phyloP scores from a whole-genome alignment of 2,329 filamentous ascomycete species.

The Fusarium metavorans region DNA sequence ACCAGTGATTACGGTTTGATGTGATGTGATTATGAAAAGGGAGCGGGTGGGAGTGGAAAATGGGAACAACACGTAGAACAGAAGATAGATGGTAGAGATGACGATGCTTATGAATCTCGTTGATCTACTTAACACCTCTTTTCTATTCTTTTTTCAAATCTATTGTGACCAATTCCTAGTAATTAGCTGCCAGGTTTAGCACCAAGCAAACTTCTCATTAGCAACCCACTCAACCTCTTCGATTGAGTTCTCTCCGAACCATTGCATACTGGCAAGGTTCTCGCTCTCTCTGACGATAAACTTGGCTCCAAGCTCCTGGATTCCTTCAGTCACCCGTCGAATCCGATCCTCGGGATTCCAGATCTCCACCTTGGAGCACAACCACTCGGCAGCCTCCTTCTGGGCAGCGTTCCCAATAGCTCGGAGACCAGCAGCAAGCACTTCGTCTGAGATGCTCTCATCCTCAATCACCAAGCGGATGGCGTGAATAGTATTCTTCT shows the following conservation, averaged over 20 bases:
- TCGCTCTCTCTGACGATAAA: constrained; percentile 69
- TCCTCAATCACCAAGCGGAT: constrained; percentile 77
- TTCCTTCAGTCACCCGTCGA: constrained; percentile 57
- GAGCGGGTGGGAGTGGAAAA: constrained; percentile 27
- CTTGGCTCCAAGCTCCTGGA: constrained; percentile 61
- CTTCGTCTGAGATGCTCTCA: constrained; percentile 50
- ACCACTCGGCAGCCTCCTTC: constrained; percentile 77
- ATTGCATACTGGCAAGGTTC: constrained; percentile 78
- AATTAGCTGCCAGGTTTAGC: constrained; percentile 55
- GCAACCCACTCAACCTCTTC: constrained; percentile 76
- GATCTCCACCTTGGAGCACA: constrained; percentile 76
- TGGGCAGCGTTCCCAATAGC: constrained; percentile 76
- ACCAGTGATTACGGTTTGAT: constrained; percentile 45
- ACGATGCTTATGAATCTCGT: constrained; percentile 25
- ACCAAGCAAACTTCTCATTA: constrained; percentile 86
- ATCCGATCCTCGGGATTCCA: constrained; percentile 82
- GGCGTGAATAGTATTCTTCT: constrained; percentile 76
- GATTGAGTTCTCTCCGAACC: constrained; percentile 69
- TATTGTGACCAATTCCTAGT: neutral
- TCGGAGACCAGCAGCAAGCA: constrained; percentile 66
- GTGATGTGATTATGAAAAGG: constrained; percentile 43
- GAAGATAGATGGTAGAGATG: constrained; percentile 38
- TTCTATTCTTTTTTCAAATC: neutral
- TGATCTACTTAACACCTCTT: constrained; percentile 18
- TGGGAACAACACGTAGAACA: constrained; percentile 35